Percentiles rank a stretch among this genome's conserved stretches.
Conservation (phyloP, 2,329 filamentous ascomycete species). For the Colletotrichum tabaci region DNA sequence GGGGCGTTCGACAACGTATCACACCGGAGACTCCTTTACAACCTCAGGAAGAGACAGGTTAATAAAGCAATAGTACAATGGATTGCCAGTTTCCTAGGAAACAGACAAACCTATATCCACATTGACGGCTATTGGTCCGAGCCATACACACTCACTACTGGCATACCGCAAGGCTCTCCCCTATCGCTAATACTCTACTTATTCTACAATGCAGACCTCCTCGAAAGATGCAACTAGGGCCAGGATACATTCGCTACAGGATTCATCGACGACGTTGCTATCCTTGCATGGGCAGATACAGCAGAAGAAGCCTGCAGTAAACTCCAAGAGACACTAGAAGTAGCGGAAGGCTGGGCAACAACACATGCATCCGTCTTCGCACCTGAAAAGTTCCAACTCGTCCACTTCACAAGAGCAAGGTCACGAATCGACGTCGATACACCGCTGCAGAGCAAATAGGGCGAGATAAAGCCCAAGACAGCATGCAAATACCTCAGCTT, state of each 20-base stretch:
- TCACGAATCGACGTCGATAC: slow-evolving; percentile 40
- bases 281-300: slow-evolving; percentile 39
- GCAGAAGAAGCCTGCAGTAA: slow-evolving; percentile 42
- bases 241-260: slow-evolving; percentile 33
- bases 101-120: too few relatives aligned
- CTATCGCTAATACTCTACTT: slow-evolving; percentile 48
- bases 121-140: too few relatives aligned
- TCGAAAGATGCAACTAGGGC: slow-evolving; percentile 40
- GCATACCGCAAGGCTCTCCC: slow-evolving; percentile 46
- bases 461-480: slow-evolving; percentile 21
- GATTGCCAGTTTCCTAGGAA: too few relatives aligned
- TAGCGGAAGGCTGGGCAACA: too few relatives aligned
- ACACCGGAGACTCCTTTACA: too few relatives aligned
- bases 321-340: slow-evolving; percentile 31
- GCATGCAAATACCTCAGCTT: slow-evolving; percentile 46
- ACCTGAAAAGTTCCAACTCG: slow-evolving; percentile 46
- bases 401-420: slow-evolving; percentile 44
- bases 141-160: slow-evolving; percentile 31
- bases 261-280: slow-evolving; percentile 39
- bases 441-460: slow-evolving; percentile 35
- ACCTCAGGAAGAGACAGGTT: too few relatives aligned
- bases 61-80: too few relatives aligned
- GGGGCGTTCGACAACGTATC: too few relatives aligned
- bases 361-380: slow-evolving; percentile 30
- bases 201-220: slow-evolving; percentile 48